Base-by-base conservation (phyloP, 768 basidiomycete genomes). In the Russula sp. region DNA sequence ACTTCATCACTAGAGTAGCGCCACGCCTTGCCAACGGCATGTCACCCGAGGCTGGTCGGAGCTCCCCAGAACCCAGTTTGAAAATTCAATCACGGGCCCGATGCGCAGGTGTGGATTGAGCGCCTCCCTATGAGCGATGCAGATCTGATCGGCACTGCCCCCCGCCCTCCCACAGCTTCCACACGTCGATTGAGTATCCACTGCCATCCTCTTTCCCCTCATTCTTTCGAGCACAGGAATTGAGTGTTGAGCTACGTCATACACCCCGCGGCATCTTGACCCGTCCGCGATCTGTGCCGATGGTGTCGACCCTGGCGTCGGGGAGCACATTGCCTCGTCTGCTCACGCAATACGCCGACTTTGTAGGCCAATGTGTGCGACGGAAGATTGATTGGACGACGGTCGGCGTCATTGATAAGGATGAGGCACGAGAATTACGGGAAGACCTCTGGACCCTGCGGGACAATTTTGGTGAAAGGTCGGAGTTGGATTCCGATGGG, bases 1-100 rank as follows among this genome's bases (percentile, higher is more conserved):
- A 42, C 5, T 29, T 29, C 2, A 18, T 52, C 41, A 36, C 54
- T 50, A 51, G 54, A 61, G 46, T 32, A n/a, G 54, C 59, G 41
- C 66, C 59, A 36, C 56, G 16, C 82, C 77, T 66, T 70, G 79
- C 45, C 76, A 80, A 41, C 66, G 78, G 39, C 80, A 84, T 58
- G 81, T 88, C 49, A 80, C 82, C 3, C 78, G 88, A 65, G 88
- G 87, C 2, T 78, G 88, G 66, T 74, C 80, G 8, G 65, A 72
- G 29, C 59, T 70, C 6, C 72, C 73, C 18, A 66, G 76, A 20
- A 63, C 63, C 16, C 66, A 69, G 2, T 83, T 80, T 65, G 70
- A 78, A 22, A 70, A 70, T 14, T 79, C 79, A 79, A 69, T n/a
- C 63, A 71, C 61, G 56, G 66, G 73, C 18, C 66, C 75, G 57